Conservation (phyloP, 495 filamentous ascomycete species). For the Penicillium lividum region DNA sequence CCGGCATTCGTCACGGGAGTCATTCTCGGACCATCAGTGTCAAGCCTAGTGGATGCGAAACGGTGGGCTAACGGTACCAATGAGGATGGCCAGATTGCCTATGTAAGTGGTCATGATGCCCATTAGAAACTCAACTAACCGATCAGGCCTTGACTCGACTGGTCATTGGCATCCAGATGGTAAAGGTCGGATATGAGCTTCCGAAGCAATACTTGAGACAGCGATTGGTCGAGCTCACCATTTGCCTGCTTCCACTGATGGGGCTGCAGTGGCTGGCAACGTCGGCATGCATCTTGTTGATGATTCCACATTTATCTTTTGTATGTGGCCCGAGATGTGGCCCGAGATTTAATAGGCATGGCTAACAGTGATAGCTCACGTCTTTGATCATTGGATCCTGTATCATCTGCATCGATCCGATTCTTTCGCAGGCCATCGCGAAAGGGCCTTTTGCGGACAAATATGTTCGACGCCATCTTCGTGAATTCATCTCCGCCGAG, state of each 20-base stretch:
- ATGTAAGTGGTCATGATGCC: constrained; percentile 25
- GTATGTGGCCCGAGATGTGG: constrained; percentile 21
- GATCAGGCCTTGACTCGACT: constrained; percentile 46
- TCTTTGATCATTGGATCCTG: constrained; percentile 62
- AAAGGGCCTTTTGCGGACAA: constrained; percentile 64
- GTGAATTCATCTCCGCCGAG: constrained; percentile 64
- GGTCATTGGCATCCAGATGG: constrained; percentile 57
- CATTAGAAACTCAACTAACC: not conserved
- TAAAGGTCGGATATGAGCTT: constrained; percentile 37
- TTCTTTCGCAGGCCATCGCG: constrained; percentile 61
- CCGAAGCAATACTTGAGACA: constrained; percentile 36
- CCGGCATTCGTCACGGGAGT: constrained; percentile 52
- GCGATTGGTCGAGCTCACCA: constrained; percentile 31
- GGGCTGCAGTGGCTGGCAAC: constrained; percentile 39
- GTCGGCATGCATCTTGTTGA: constrained; percentile 38
- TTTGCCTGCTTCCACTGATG: constrained; percentile 43
- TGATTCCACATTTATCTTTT: constrained; percentile 35
- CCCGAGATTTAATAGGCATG: not conserved
- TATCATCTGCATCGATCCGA: constrained; percentile 62
- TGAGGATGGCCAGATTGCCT: constrained; percentile 44
- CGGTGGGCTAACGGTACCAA: constrained; percentile 39
- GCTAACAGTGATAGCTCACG: constrained; percentile 39
- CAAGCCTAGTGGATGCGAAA: constrained; percentile 46
- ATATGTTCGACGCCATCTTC: constrained; percentile 55
- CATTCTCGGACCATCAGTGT: constrained; percentile 50